Conservation (phyloP, 352 stramenopile genomes). For the Thraustotheca clavata region DNA sequence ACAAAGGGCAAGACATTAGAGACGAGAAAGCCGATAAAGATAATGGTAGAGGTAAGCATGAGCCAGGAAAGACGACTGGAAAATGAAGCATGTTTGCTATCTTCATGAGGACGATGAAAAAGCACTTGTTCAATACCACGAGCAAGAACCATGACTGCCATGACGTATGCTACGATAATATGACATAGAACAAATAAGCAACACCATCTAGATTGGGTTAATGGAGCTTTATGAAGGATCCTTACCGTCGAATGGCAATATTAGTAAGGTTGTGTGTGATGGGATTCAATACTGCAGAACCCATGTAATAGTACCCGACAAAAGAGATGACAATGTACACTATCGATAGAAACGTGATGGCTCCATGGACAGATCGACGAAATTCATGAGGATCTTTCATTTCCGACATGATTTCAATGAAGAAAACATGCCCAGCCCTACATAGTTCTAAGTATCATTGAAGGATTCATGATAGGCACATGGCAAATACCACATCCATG, state of each 20-base stretch:
- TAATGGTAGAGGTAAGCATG: background rate
- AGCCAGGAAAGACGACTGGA: background rate
- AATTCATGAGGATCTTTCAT: conserved; percentile 8
- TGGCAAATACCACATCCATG: conserved; percentile 21
- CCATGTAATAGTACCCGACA: conserved; percentile 6
- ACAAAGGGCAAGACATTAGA: conserved; percentile 16
- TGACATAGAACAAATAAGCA: conserved; percentile 12
- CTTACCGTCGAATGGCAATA: background rate
- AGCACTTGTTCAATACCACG: background rate
- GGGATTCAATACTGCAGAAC: background rate
- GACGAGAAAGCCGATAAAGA: conserved; percentile 13
- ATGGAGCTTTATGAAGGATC: background rate
- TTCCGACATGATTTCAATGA: conserved; percentile 22
- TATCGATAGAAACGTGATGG: conserved; percentile 1
- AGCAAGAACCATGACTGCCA: conserved; percentile 19
- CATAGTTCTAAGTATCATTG: background rate
- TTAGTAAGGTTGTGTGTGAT: conserved; percentile 18
- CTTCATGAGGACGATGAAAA: background rate
- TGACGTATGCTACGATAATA: conserved; percentile 20
- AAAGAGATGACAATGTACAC: conserved; percentile 9
- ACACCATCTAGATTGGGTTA: conserved; percentile 8
- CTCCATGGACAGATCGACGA: background rate
- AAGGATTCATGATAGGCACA: background rate
- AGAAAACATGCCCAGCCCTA: conserved; percentile 19
- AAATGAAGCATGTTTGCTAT: conserved; percentile 1